Conservation (phyloP, 805 yeast species). For the Saccharomycopsis fodiens region DNA sequence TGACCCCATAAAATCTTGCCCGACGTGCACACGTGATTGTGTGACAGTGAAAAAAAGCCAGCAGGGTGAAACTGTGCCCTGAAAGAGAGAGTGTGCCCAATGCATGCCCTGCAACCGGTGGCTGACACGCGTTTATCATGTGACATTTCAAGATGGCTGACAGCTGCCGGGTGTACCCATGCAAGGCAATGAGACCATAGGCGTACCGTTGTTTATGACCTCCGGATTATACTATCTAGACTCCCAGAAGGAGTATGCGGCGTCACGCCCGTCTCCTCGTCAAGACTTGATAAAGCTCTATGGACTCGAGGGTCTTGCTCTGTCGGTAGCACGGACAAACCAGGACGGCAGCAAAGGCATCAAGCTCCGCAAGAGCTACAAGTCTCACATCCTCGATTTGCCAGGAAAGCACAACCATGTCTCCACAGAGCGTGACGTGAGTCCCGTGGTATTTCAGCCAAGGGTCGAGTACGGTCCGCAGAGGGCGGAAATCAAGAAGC, state of each 20-base stretch:
- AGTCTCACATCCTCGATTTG: conserved; percentile 81
- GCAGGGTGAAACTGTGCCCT: too few relatives aligned
- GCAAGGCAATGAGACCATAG: too few relatives aligned
- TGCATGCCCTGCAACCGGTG: too few relatives aligned
- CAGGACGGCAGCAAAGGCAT: conserved; percentile 88
- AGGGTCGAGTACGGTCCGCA: background rate
- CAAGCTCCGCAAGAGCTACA: conserved; percentile 88
- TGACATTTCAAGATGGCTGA: too few relatives aligned
- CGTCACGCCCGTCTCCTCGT: conserved; percentile 60
- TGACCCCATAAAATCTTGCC: background rate
- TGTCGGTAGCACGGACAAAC: conserved; percentile 78
- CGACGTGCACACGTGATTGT: background rate
- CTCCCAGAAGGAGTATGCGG: conserved; percentile 28
- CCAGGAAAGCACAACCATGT: conserved; percentile 66
- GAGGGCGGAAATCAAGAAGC: conserved; percentile 8
- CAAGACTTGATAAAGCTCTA: conserved; percentile 66
- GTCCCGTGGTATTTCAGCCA: conserved; percentile 16
- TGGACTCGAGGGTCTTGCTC: conserved; percentile 58
- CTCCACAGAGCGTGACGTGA: conserved; percentile 31
- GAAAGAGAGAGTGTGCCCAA: too few relatives aligned
- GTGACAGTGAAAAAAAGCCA: too few relatives aligned
- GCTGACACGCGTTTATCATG: too few relatives aligned
- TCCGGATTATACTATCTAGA: conserved; percentile 4
- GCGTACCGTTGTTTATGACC: too few relatives aligned
- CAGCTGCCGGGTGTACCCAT: too few relatives aligned